These are phyloP conservation scores for Arachnopeziza araneosa DNA, from an alignment of 2,329 filamentous ascomycete genomes.

Conservation along the genomic window DNA sequence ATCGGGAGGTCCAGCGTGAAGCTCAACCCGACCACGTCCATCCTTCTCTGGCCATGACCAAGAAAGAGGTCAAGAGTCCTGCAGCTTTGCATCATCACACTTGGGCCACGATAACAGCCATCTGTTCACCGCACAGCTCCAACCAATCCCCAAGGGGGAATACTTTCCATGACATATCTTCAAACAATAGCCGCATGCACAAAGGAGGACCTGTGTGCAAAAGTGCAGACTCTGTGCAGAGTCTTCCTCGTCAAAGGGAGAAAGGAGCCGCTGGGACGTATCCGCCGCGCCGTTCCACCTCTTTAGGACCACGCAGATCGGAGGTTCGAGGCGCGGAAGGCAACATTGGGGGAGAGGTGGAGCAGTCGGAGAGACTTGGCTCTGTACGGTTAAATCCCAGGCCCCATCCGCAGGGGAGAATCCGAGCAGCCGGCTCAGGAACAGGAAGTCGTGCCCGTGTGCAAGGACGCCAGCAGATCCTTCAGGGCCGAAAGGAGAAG, in stretches of 20 bases:
- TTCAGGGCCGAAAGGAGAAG: not conserved
- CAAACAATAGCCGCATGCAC: not conserved
- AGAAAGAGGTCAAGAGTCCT: not conserved
- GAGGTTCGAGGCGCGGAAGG: not conserved
- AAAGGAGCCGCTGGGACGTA: too few relatives aligned
- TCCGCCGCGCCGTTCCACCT: not conserved
- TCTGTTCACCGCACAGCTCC: not conserved
- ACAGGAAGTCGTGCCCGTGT: not conserved
- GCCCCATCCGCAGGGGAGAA: not conserved
- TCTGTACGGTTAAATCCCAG: not conserved
- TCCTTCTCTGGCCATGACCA: not conserved
- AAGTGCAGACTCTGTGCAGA: constrained; percentile 7
- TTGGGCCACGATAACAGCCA: not conserved
- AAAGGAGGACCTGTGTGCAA: not conserved
- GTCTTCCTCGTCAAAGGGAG: too few relatives aligned
- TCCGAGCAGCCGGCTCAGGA: not conserved
- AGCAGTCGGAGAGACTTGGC: not conserved
- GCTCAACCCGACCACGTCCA: not conserved
- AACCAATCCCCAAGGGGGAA: not conserved
- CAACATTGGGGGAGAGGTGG: not conserved
- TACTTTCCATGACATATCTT: constrained; percentile 4
- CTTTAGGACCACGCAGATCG: not conserved
- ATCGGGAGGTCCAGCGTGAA: not conserved
- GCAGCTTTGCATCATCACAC: not conserved
- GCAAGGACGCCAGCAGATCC: not conserved